Evolutionary conservation across 2,329 filamentous ascomycete species (phyloP), one percentile per base, ranked within the genome.

Genomic region (Salinomyces thailandicus): DNA sequence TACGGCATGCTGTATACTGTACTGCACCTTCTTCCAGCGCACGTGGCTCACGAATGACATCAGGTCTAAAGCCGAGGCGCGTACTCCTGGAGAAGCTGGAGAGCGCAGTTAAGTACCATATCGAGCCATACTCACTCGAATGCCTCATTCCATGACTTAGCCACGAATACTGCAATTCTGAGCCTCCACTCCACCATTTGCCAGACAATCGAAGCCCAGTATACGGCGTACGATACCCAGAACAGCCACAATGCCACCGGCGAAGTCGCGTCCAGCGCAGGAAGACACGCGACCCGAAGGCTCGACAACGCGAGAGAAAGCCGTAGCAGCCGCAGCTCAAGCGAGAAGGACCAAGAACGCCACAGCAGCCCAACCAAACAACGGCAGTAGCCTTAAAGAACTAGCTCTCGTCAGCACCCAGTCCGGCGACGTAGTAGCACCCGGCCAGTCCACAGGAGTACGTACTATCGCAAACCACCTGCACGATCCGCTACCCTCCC

Each of bases 251-350:
- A 50, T 54, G 50, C 50, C 49, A 18, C 45, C 50, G 37, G 38
- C 61, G 48, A 51, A 53, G 35, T 49, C 57, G 37, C 60, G 36
- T n/a, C 38, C 26, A 6, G 39, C 36, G 18, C 31, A 36, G 8
- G 44, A 64, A 39, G 64, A 68, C 47, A 49, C 54, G 43, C 47
- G 50, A 29, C 46, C 51, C 14, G 54, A 57, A 18, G 49, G 54
- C 33, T 55, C 57, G 4, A 53, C 52, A 41, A 37, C 55, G 35
- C 62, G 63, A 51, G 63, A 67, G 49, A 63, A 63, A 51, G 60
- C 62, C 31, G 44, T 52, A 20, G 55, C 62, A 33, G 53, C 54
- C 24, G 54, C 54, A 16, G 57, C 59, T 13, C 60, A 64, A 38
- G 51, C 52, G 31, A 49, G 56, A 35, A 59, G 52, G 37, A 57